A percentile compares a stretch with the other conserved stretches of the same genome.
Evolutionary conservation across 75 land plant species (phyloP).

Genomic region (Ceratopteris richardii): DNA sequence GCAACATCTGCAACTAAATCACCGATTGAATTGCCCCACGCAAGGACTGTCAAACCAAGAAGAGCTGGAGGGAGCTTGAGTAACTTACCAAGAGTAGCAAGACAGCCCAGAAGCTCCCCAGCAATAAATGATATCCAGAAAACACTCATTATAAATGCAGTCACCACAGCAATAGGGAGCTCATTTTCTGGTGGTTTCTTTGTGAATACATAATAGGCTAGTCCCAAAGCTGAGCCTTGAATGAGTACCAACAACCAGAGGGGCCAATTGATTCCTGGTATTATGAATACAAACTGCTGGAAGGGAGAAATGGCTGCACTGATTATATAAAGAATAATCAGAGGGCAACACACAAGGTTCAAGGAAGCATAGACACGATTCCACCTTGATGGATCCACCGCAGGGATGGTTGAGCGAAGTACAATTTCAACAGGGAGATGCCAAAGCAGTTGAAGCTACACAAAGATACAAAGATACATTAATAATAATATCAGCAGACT

Average conservation of each 20-base stretch:
- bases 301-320: constrained; percentile 56
- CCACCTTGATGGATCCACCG: constrained; percentile 57
- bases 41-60: constrained; percentile 89
- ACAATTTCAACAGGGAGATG: constrained; percentile 49
- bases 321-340: constrained; percentile 58
- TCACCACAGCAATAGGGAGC: constrained; percentile 28
- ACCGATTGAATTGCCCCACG: constrained; percentile 97
- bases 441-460: constrained; percentile 49
- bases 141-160: constrained; percentile 89
- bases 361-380: constrained; percentile 62
- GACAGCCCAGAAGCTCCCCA: constrained; percentile 79
- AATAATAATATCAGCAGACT: too few species aligned
- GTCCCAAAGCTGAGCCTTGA: constrained; percentile 47
- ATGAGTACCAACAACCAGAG: constrained; percentile 70
- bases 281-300: constrained; percentile 52
- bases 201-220: constrained; percentile 54
- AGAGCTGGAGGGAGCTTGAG: constrained; percentile 70
- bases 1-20: constrained; percentile 97
- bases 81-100: constrained; percentile 60
- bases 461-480: constrained; percentile 7
- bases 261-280: constrained; percentile 57
- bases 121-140: constrained; percentile 90
- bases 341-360: constrained; percentile 71
- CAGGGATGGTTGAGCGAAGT: constrained; percentile 76
- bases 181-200: constrained; percentile 62